Percentiles rank a stretch among this genome's conserved stretches.
Conservation (phyloP, 2,329 filamentous ascomycete genomes). For the Septoria linicola region DNA sequence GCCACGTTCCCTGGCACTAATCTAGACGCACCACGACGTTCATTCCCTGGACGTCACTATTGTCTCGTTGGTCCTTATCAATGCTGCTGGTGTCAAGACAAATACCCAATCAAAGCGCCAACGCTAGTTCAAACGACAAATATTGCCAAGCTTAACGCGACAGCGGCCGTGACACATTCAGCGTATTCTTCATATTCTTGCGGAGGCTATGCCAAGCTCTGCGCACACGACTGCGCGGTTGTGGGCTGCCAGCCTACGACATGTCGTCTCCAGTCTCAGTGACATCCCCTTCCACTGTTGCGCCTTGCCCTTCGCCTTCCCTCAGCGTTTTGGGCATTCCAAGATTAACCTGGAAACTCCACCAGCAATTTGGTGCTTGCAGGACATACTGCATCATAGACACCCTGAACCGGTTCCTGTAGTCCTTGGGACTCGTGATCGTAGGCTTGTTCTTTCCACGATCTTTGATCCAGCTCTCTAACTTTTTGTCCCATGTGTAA, state of each 20-base stretch:
- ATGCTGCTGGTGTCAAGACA: no score
- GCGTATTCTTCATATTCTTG: no score
- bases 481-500: conserved; percentile 99
- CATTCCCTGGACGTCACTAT: no score
- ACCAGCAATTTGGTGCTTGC: conserved; percentile 74
- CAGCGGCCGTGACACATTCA: no score
- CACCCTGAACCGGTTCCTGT: conserved; percentile 91
- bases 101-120: no score
- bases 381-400: conserved; percentile 90
- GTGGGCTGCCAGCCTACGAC: neutral
- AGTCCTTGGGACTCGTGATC: conserved; percentile 95
- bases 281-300: conserved; percentile 11
- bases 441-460: conserved; percentile 85
- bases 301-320: conserved; percentile 22
- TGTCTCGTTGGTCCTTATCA: no score
- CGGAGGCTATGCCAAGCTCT: neutral
- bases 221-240: neutral
- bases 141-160: no score
- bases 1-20: no score
- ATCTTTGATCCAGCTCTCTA: conserved; percentile 99
- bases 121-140: no score
- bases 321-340: conserved; percentile 35
- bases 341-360: conserved; percentile 57
- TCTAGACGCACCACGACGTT: no score
- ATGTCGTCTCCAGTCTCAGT: conserved; percentile 12